Percentiles rank a stretch among this genome's conserved stretches.
phyloP scores from a whole-genome alignment of 495 filamentous ascomycete species.

The Cercophora samala region DNA sequence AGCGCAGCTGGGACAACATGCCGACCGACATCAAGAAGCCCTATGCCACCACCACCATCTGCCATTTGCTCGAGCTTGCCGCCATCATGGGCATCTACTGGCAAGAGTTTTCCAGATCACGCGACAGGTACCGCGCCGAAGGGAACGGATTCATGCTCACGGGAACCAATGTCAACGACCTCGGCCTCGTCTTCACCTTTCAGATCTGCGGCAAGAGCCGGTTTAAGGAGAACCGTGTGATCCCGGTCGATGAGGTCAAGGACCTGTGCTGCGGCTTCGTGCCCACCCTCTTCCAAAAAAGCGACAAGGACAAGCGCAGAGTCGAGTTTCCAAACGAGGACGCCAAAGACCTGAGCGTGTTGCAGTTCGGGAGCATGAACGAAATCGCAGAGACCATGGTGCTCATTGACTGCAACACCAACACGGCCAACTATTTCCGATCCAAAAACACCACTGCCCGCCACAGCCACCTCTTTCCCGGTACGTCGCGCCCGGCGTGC shows the following conservation, averaged over 20 bases:
- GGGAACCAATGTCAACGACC: conserved; percentile 40
- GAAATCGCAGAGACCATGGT: conserved; percentile 47
- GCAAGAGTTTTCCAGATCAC: conserved; percentile 45
- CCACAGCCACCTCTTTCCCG: conserved; percentile 46
- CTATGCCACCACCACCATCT: conserved; percentile 49
- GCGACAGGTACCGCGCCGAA: conserved; percentile 47
- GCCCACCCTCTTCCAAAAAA: conserved; percentile 43
- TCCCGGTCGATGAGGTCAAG: conserved; percentile 47
- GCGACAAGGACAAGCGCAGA: conserved; percentile 31
- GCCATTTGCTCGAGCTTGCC: conserved; percentile 49
- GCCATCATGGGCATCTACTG: conserved; percentile 51
- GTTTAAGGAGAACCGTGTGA: conserved; percentile 44
- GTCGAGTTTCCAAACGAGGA: conserved; percentile 40
- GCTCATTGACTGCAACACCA: conserved; percentile 42
- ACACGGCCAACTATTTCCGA: conserved; percentile 41
- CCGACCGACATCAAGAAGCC: conserved; percentile 46
- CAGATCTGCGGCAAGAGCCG: conserved; percentile 39
- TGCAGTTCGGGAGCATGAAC: conserved; percentile 37
- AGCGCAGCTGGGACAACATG: conserved; percentile 51
- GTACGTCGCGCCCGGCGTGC: conserved; percentile 24
- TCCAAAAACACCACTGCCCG: conserved; percentile 26
- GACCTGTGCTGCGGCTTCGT: conserved; percentile 46
- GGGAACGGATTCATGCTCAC: conserved; percentile 51
- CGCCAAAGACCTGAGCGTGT: conserved; percentile 31
- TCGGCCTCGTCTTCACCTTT: conserved; percentile 48